Conservation (phyloP, 805 yeast species). For the Torulaspora gathmanii region DNA sequence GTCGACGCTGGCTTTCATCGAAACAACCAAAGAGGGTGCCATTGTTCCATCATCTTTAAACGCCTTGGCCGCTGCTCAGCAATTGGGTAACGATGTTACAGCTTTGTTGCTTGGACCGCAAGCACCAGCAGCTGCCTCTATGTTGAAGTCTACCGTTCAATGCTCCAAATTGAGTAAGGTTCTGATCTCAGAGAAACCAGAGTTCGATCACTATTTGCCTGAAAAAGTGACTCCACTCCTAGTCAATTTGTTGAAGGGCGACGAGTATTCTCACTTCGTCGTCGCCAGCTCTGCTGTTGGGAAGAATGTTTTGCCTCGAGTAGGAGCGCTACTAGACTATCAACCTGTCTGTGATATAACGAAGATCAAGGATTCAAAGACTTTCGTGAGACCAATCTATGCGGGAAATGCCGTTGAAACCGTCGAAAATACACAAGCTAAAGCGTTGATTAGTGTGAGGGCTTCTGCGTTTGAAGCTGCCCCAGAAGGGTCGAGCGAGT, state of each 20-base stretch:
- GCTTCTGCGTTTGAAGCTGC: conserved; percentile 69
- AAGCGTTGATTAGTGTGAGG: conserved; percentile 72
- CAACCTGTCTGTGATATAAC: conserved; percentile 86
- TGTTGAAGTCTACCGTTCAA: conserved; percentile 22
- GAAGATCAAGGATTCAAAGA: conserved; percentile 57
- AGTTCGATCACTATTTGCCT: conserved; percentile 68
- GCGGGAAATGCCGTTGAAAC: conserved; percentile 93
- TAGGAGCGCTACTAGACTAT: conserved; percentile 75
- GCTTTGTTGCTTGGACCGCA: conserved; percentile 69
- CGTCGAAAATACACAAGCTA: conserved; percentile 61
- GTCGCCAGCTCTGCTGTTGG: conserved; percentile 85
- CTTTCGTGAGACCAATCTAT: conserved; percentile 88
- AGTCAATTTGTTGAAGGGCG: conserved; percentile 36
- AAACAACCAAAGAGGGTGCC: conserved; percentile 47
- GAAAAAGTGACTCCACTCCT: conserved; percentile 75
- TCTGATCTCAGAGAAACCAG: conserved; percentile 50
- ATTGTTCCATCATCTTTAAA: conserved; percentile 67
- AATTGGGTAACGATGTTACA: conserved; percentile 73
- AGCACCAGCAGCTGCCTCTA: conserved; percentile 47
- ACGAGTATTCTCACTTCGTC: conserved; percentile 59
- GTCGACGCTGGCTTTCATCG: conserved; percentile 75
- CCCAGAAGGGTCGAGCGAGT: conserved; percentile 36
- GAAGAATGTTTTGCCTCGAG: conserved; percentile 78
- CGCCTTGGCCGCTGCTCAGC: conserved; percentile 70
- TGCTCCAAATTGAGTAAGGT: conserved; percentile 44